phyloP scores from a whole-genome alignment of 192 early-diverging fungal genomes.

The Rhizophagus clarus region DNA sequence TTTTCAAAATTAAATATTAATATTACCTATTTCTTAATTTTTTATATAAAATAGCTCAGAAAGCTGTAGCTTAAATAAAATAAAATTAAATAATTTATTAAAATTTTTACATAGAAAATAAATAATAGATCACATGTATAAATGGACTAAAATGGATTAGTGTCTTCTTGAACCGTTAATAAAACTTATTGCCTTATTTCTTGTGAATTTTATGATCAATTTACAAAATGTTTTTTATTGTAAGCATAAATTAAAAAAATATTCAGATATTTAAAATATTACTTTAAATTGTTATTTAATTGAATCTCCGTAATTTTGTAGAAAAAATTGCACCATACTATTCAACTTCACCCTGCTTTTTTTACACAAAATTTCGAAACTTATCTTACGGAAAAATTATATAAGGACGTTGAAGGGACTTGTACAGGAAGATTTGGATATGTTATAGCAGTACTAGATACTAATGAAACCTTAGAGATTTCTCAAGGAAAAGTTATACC shows the following conservation, averaged over 20 bases:
- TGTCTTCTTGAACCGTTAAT: too few relatives aligned
- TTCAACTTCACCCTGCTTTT: constrained; percentile 90
- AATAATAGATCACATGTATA: too few relatives aligned
- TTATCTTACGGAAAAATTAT: constrained; percentile 78
- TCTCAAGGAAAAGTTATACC: constrained; percentile 82
- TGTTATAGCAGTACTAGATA: constrained; percentile 80
- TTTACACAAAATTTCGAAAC: constrained; percentile 82
- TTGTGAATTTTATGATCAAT: too few relatives aligned
- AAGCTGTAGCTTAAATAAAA: background rate
- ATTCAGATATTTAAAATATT: background rate
- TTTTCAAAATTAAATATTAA: background rate
- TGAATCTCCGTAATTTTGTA: constrained; percentile 22
- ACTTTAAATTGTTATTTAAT: background rate
- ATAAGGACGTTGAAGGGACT: constrained; percentile 94
- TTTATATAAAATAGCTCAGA: background rate
- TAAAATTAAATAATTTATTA: too few relatives aligned
- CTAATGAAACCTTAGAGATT: constrained; percentile 46
- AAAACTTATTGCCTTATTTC: too few relatives aligned
- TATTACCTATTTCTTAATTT: background rate
- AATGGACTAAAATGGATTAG: too few relatives aligned
- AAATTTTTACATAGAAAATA: too few relatives aligned
- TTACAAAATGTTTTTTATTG: background rate
- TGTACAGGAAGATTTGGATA: constrained; percentile 93
- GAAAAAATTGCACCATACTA: constrained; percentile 91
- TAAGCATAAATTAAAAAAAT: background rate